These are phyloP conservation scores for Aphanomyces invadans DNA, from an alignment of 352 stramenopile species.

Conservation along the genomic window DNA sequence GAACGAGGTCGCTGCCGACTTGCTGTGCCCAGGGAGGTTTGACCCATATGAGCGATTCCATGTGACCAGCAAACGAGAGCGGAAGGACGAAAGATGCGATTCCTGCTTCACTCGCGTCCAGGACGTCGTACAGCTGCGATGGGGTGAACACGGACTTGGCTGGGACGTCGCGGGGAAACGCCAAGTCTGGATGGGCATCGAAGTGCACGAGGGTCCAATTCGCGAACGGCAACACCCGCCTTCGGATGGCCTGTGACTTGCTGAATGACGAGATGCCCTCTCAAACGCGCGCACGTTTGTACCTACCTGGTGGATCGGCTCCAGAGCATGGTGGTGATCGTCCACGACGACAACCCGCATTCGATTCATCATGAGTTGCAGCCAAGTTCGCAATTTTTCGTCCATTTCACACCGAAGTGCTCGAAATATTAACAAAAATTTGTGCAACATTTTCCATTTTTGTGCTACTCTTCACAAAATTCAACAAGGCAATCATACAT, in stretches of 20 bases:
- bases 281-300: not conserved
- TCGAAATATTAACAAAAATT: not conserved
- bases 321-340: constrained; percentile 73
- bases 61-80: constrained; percentile 68
- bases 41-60: constrained; percentile 68
- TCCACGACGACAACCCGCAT: constrained; percentile 56
- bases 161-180: constrained; percentile 42
- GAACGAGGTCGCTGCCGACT: constrained; percentile 28
- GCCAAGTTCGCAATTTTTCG: no score
- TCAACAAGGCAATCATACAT: no score
- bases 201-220: constrained; percentile 69
- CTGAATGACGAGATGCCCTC: not conserved
- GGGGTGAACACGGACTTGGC: constrained; percentile 52
- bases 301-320: constrained; percentile 61
- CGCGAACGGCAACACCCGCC: constrained; percentile 52
- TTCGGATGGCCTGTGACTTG: constrained; percentile 58
- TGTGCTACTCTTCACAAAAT: no score
- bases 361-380: not conserved
- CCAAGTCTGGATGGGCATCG: constrained; percentile 82
- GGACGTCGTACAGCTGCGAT: constrained; percentile 55
- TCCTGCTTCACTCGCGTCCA: constrained; percentile 54
- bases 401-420: no score
- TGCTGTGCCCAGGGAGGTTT: constrained; percentile 74
- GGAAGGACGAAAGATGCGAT: constrained; percentile 84
- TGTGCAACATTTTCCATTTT: not conserved